These are phyloP conservation scores for Xylaria grammica DNA, from an alignment of 495 filamentous ascomycete species.

Conservation along the genomic window DNA sequence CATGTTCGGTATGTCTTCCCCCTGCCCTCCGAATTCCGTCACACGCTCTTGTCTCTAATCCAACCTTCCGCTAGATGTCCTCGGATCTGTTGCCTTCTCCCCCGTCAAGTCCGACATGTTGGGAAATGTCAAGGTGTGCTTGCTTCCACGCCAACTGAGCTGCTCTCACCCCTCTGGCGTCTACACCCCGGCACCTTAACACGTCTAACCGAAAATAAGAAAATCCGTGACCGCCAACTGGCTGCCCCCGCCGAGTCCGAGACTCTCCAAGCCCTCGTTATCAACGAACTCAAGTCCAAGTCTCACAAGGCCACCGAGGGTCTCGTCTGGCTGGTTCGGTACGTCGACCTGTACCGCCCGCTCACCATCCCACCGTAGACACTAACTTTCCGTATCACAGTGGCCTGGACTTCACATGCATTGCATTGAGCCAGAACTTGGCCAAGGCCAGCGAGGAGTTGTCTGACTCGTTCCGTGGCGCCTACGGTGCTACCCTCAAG, in stretches of 20 bases:
- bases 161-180: neutral
- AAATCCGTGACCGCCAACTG: constrained; percentile 84
- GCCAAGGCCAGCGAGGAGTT: constrained; percentile 72
- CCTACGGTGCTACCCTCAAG: constrained; percentile 86
- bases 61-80: constrained; percentile 63
- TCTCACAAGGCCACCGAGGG: constrained; percentile 88
- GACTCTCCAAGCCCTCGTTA: constrained; percentile 80
- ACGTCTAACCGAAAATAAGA: constrained; percentile 57
- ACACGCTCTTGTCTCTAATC: constrained; percentile 3
- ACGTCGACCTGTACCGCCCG: constrained; percentile 28
- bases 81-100: constrained; percentile 81
- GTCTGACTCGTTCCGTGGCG: constrained; percentile 78
- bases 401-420: constrained; percentile 88
- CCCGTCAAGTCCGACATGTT: constrained; percentile 89
- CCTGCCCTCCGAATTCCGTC: neutral
- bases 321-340: constrained; percentile 91
- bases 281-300: constrained; percentile 85
- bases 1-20: constrained; percentile 73
- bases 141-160: neutral
- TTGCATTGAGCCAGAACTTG: constrained; percentile 80
- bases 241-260: constrained; percentile 76
- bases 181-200: neutral
- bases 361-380: neutral
- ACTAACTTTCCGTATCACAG: constrained; percentile 49
- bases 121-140: constrained; percentile 85